Evolutionary conservation across 2,329 filamentous ascomycete genomes (phyloP), one percentile per base, ranked within the genome.

Genomic region (Trichoderma koningii): DNA sequence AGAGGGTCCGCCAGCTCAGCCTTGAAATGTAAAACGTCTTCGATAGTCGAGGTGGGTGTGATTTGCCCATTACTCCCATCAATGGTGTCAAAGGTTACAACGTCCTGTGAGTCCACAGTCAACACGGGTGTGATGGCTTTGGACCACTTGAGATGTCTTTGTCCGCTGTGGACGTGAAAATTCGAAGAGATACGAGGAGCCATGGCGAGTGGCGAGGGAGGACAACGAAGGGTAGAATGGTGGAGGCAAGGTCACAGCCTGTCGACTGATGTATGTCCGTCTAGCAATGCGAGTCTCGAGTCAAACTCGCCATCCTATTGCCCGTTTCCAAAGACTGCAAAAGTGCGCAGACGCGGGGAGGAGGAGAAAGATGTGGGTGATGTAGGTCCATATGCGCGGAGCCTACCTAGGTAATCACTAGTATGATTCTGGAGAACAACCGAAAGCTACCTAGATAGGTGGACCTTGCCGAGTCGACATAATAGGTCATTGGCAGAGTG

Each of bases 31-130:
- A 60, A 23, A 2, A 60, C 14, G 9, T 60, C 56, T 51, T 60
- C 56, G 21, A 38, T 30, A 4, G 56, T 60, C 10, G 56, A 60
- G 5, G 1, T 51, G 19, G 56, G 30, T 7, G 56, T 51, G 7
- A 60, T 50, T 7, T 60, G 56, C 19, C 45, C 56, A 42, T 60
- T 60, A 45, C 56, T 50, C 19, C 56, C 56, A 50, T 60, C 56
- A 21, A 60, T 42, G 7, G 56, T 60, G 12, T 60, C 56, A 14
- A 60, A 60, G 23, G 45, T 60, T 34, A 51, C 56, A 42, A 50
- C n/a, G 5, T 60, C 56, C 5, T 47, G 30, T 19, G 56, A 60
- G 15, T 60, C 56, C 19, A 60, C 56, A 12, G 56, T 51, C 10
- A 60, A 51, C 12, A 60, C 56, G 12, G 56, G 56, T 17, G 45